Base-by-base conservation (phyloP, 1,284 basidiomycete genomes). In the Hemileccinum hortonii region DNA sequence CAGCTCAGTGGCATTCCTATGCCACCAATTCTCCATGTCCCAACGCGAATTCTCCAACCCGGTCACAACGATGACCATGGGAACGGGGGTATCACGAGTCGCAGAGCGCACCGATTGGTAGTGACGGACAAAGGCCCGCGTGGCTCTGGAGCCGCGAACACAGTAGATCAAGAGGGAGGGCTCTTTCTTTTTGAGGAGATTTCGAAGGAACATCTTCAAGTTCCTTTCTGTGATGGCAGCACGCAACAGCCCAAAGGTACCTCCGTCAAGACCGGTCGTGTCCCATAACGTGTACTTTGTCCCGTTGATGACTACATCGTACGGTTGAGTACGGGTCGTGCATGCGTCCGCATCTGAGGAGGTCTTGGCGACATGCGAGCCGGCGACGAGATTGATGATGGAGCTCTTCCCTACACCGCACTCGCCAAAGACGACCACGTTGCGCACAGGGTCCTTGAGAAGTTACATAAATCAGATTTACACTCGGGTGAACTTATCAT, bases 1-100 rank as follows among this genome's bases (percentile, higher is more conserved):
- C 16, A 67, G 54, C 2, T 56, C 51, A 9, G 33, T 19, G 11
- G 42, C 50, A 18, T 73, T 70, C 37, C 45, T 61, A 26, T 29
- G 22, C 70, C 71, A 73, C 71, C 69, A 70, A 24, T 49, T 38
- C 29, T 72, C 69, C 70, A 72, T 72, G 2, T 65, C 66, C 42
- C 50, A 60, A 29, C 54, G 49, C 12, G 54, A 32, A 15, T 72
- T 61, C 52, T 70, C 70, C 41, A 73, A 55, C 18, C 66, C 67
- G 14, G 69, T 73, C 15, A 69, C 57, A 22, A 72, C 54, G 21
- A 72, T 47, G 40, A 58, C 63, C 46, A 73, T 60, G 2, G 69
- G 69, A 26, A 62, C 56, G 15, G 50, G 37, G 8, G 26, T 52
- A 12, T 54, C 39, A 16, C 50, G 58, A 4, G 55, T 52, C 16